Percentiles rank a stretch among this genome's conserved stretches.
Evolutionary conservation across 768 basidiomycete genomes (phyloP).

Genomic region (Tricholoma hemisulphureum): DNA sequence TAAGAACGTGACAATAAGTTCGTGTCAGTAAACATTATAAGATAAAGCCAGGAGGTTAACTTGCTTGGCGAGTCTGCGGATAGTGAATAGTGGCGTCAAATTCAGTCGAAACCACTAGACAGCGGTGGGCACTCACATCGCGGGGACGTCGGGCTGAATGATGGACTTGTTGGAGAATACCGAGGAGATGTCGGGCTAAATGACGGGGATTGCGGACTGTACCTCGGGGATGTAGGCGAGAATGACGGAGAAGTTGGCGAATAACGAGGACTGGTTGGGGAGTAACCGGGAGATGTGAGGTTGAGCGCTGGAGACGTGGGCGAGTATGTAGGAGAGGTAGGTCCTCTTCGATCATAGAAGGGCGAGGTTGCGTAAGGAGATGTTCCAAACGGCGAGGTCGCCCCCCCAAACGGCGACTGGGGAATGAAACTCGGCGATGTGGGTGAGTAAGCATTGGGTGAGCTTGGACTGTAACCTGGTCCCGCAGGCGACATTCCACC

Average conservation of each 20-base stretch:
- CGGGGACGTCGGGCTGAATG: conserved; percentile 92
- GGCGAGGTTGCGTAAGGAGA: conserved; percentile 85
- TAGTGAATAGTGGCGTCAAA: conserved; percentile 19
- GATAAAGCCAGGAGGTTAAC: conserved; percentile 25
- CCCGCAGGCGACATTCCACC: conserved; percentile 88
- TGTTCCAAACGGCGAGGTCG: conserved; percentile 78
- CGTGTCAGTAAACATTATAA: conserved; percentile 22
- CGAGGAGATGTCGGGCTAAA: conserved; percentile 89
- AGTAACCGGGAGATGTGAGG: conserved; percentile 80
- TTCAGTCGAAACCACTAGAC: not conserved
- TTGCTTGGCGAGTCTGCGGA: conserved; percentile 75
- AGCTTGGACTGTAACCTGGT: conserved; percentile 87
- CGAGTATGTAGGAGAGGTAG: conserved; percentile 82
- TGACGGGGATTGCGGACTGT: conserved; percentile 86
- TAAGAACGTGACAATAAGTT: conserved; percentile 1
- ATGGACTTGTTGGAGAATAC: conserved; percentile 87
- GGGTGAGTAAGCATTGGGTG: conserved; percentile 84
- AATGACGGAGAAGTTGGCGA: conserved; percentile 83
- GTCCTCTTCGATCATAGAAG: conserved; percentile 63
- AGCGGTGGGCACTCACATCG: conserved; percentile 56
- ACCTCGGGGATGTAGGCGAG: conserved; percentile 82
- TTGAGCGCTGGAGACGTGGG: conserved; percentile 85
- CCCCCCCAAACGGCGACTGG: conserved; percentile 79
- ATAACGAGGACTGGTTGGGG: conserved; percentile 83
- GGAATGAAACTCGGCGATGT: conserved; percentile 86